These are phyloP conservation scores for Samsoniella hepiali DNA, from an alignment of 2,329 filamentous ascomycete genomes.

Conservation along the genomic window DNA sequence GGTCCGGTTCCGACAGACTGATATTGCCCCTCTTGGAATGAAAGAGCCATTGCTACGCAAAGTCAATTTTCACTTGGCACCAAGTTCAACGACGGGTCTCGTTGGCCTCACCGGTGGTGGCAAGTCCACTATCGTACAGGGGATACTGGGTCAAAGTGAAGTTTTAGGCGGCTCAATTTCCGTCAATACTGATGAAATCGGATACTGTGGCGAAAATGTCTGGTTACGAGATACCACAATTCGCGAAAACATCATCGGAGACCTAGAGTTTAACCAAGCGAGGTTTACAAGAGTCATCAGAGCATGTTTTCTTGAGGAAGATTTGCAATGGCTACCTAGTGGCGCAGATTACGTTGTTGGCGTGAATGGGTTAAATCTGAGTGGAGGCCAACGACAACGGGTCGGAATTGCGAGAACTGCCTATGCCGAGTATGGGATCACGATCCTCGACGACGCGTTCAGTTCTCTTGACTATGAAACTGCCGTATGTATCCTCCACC, in stretches of 20 bases:
- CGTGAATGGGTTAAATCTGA: not conserved
- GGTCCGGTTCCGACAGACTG: not conserved
- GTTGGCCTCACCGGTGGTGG: not conserved
- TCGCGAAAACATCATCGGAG: not conserved
- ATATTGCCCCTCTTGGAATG: not conserved
- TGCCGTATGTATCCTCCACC: not conserved
- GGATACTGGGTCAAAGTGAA: not conserved
- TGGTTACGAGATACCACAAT: constrained; percentile 1
- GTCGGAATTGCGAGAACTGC: constrained; percentile 2
- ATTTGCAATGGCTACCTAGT: not conserved
- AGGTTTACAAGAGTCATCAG: not conserved
- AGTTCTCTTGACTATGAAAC: constrained; percentile 3
- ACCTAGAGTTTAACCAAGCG: not conserved
- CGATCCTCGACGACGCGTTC: not conserved
- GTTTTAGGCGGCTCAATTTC: not conserved
- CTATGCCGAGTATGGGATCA: not conserved
- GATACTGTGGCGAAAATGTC: not conserved
- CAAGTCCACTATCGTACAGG: not conserved
- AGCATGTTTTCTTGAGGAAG: constrained; percentile 2
- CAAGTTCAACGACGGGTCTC: not conserved
- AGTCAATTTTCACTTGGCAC: not conserved
- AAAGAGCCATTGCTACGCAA: not conserved
- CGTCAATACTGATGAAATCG: not conserved
- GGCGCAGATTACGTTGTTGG: constrained; percentile 4
- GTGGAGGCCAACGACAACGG: constrained; percentile 5